Conservation (phyloP, 768 basidiomycete species). For the Chalciporus pseudorubinellus region DNA sequence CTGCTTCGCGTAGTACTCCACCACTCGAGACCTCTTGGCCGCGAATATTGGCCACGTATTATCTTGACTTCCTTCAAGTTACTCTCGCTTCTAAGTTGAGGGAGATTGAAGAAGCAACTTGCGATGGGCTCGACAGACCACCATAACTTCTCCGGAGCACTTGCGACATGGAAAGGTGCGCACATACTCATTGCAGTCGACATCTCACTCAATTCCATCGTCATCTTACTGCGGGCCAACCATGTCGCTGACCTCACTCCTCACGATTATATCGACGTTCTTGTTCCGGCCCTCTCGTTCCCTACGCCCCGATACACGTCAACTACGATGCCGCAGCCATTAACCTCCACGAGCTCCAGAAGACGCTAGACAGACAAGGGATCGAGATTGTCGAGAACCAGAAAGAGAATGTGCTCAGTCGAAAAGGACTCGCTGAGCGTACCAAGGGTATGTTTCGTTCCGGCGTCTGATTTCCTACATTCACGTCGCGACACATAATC, state of each 20-base stretch:
- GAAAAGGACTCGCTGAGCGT: constrained; percentile 92
- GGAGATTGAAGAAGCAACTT: neutral
- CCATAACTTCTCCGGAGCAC: constrained; percentile 89
- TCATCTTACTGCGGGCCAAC: neutral
- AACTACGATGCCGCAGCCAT: constrained; percentile 38
- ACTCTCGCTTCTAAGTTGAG: neutral
- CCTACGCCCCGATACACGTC: neutral
- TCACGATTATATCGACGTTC: neutral
- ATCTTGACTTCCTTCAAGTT: neutral
- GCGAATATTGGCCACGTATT: neutral
- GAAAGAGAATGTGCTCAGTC: constrained; percentile 92
- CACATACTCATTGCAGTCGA: no score
- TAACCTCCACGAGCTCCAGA: constrained; percentile 86
- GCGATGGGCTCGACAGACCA: constrained; percentile 39
- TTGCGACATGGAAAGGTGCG: constrained; percentile 89
- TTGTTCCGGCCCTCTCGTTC: neutral
- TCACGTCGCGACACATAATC: no score
- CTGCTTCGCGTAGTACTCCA: neutral
- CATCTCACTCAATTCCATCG: no score
- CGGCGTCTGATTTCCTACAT: neutral
- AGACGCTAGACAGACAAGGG: constrained; percentile 88
- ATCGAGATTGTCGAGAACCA: constrained; percentile 97
- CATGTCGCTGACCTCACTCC: neutral
- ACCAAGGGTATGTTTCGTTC: constrained; percentile 68
- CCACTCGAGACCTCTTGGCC: no score